These are phyloP conservation scores for Glebionis coronaria DNA, from an alignment of 129 eudicot species.

Conservation along the genomic window DNA sequence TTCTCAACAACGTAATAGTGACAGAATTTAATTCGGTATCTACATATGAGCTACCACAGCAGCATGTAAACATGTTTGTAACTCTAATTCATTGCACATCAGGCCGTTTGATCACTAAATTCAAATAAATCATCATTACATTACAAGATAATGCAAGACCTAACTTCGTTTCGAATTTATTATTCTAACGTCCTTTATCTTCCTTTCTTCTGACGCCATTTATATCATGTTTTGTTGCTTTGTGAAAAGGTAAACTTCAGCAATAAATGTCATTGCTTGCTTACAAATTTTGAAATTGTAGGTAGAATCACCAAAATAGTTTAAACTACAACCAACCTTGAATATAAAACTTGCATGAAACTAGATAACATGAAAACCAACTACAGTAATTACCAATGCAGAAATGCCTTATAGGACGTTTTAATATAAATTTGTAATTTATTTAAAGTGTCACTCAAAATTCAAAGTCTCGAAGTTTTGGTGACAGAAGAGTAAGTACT, in stretches of 20 bases:
- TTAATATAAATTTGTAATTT: too few species aligned
- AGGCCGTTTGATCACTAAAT: conserved; percentile 2
- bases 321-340: too few species aligned
- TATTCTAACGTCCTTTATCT: conserved; percentile 23
- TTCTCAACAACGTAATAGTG: conserved; percentile 47
- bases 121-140: neutral
- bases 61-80: conserved; percentile 15
- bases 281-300: neutral
- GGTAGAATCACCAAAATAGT: neutral
- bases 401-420: neutral
- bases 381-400: too few species aligned
- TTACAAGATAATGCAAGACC: neutral
- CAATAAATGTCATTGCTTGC: conserved; percentile 13
- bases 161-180: conserved; percentile 18
- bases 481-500: too few species aligned
- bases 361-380: neutral
- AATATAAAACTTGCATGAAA: neutral
- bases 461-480: too few species aligned
- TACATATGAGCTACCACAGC: conserved; percentile 24
- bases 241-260: conserved; percentile 5
- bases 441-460: too few species aligned
- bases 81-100: conserved; percentile 2
- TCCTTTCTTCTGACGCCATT: conserved; percentile 30
- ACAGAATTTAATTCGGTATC: conserved; percentile 44
- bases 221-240: conserved; percentile 19